Evolutionary conservation across 208 protist genomes (phyloP), one percentile per base, ranked within the genome.

Genomic region (Naegleria lovaniensis): DNA sequence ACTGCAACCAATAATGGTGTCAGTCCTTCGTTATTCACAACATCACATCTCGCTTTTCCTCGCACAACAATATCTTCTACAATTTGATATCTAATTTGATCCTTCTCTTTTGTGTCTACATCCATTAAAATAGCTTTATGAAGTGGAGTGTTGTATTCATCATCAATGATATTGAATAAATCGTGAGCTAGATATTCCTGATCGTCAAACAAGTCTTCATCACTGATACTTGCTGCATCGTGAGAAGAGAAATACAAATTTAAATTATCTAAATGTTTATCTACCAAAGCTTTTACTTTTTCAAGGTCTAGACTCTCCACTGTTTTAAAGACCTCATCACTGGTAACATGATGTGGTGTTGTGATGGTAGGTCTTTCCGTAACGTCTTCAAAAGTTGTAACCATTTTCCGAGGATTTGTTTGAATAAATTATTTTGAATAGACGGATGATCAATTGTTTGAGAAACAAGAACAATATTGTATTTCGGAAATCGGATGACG

Each of bases 131-230:
- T 79, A 36, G 25, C 19, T 36, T 79, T 36, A 36, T 79, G 67
- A 36, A 79, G 29, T 79, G 67, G 67, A 36, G 67, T 79, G n/a
- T 79, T 79, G n/a, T 79, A 79, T 36, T 79, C 67, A 36, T 79
- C 67, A 79, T 79, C 29, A 13, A 79, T 79, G 9, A 79, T 79
- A 79, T 79, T 79, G 19, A 79, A 79, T 36, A 79, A 79, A 79
- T 79, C 67, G 36, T 79, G 29, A 36, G 67, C 19, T 79, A 79
- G n/a, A 79, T 79, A 79, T 36, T 79, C 67, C n/a, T 25, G 29
- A 79, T 79, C n/a, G n/a, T 79, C 67, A 79, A 79, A 79, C n/a
- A 79, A 79, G n/a, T 79, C 67, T 36, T 79, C 67, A 25, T 79
- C 67, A 79, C 29, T 36, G 6, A 36, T 36, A 36, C 6, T 36